A percentile compares a stretch with the other conserved stretches of the same genome.
These are phyloP conservation scores for Eucalyptus erythrocorys DNA, from an alignment of 345 rosid genomes.

Conservation along the genomic window DNA sequence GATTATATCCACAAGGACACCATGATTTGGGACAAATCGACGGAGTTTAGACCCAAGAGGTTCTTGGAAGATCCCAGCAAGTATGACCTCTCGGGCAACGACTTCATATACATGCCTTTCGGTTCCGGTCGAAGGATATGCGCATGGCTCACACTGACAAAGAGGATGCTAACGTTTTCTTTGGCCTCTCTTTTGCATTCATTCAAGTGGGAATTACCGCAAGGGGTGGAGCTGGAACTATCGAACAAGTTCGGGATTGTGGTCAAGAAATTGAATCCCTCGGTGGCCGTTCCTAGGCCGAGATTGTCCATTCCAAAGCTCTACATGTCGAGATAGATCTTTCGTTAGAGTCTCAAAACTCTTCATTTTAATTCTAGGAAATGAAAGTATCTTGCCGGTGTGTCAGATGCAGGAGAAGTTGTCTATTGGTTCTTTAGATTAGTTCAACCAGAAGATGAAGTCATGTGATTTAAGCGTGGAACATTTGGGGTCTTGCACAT, in stretches of 20 bases:
- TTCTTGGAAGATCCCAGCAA: conserved; percentile 10
- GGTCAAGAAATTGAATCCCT: conserved; percentile 23
- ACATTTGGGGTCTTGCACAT: no score
- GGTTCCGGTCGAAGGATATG: conserved; percentile 53
- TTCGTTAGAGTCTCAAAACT: background rate
- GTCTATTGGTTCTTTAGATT: background rate
- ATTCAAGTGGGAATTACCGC: conserved; percentile 40
- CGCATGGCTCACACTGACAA: conserved; percentile 33
- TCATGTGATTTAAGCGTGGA: no score
- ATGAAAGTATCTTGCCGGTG: background rate
- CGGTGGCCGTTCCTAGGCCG: conserved; percentile 24
- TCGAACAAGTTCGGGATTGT: conserved; percentile 35
- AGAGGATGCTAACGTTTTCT: conserved; percentile 18
- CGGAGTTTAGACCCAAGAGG: conserved; percentile 32
- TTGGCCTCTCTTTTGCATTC: conserved; percentile 38
- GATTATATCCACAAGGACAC: conserved; percentile 50
- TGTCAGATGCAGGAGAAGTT: background rate
- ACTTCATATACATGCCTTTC: conserved; percentile 28
- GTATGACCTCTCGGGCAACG: conserved; percentile 20
- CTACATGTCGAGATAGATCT: background rate
- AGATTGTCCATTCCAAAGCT: conserved; percentile 4
- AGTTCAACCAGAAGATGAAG: background rate
- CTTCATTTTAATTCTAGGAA: background rate
- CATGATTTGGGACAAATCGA: conserved; percentile 27
- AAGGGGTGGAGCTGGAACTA: conserved; percentile 15